phyloP scores from a whole-genome alignment of 2,329 filamentous ascomycete genomes.

The Cercospora nicotianae region DNA sequence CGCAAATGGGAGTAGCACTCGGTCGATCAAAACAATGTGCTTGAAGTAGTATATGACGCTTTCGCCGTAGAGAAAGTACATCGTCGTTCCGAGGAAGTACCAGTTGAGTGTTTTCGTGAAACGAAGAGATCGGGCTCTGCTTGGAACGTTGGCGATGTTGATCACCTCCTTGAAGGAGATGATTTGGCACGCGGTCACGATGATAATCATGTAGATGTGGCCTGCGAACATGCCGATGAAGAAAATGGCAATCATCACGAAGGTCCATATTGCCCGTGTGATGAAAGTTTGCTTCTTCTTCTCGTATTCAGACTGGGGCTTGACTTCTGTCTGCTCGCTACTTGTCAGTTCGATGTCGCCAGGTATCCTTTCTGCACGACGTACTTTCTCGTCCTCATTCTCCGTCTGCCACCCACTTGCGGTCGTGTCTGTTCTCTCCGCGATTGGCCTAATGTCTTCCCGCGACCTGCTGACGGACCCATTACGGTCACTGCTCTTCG shows the following conservation, averaged over 20 bases:
- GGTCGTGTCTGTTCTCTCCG: constrained; percentile 32
- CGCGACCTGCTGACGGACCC: constrained; percentile 33
- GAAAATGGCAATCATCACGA: constrained; percentile 95
- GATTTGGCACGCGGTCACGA: constrained; percentile 92
- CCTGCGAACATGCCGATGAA: constrained; percentile 91
- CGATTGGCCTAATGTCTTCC: constrained; percentile 25
- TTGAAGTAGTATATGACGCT: constrained; percentile 99
- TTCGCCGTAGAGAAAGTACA: constrained; percentile 99
- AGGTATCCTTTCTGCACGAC: not conserved
- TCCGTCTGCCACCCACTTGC: constrained; percentile 40
- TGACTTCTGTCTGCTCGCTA: constrained; percentile 21
- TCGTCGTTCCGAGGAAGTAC: constrained; percentile 98
- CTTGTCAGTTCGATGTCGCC: constrained; percentile 1
- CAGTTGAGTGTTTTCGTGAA: constrained; percentile 97
- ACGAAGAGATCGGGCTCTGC: constrained; percentile 81
- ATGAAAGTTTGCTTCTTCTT: constrained; percentile 99
- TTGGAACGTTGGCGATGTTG: constrained; percentile 92
- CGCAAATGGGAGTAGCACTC: constrained; percentile 85
- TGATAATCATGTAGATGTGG: constrained; percentile 93
- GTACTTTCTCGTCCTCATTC: constrained; percentile 37
- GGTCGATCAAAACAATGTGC: constrained; percentile 94
- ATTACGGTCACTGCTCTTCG: constrained; percentile 53
- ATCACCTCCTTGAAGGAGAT: constrained; percentile 99
- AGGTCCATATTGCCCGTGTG: constrained; percentile 93
- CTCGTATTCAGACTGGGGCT: constrained; percentile 69